A percentile compares a stretch with the other conserved stretches of the same genome.
Evolutionary conservation across 2,329 filamentous ascomycete genomes (phyloP).

Genomic region (Torrubiellomyces zombiae): DNA sequence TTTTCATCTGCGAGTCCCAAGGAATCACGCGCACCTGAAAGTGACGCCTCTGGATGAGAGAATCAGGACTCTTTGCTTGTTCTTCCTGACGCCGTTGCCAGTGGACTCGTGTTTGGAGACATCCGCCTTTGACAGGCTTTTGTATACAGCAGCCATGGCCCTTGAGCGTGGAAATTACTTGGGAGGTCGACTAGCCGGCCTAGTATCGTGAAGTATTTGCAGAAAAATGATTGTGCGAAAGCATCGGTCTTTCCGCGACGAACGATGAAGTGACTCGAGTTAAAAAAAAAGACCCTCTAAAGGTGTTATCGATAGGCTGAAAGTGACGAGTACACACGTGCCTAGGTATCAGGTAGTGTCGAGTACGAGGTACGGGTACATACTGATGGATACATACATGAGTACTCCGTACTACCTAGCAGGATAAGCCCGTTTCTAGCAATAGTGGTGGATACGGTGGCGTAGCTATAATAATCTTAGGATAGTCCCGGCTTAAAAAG

Average conservation of each 20-base stretch:
- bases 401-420: too few species aligned
- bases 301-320: too few species aligned
- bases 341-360: too few species aligned
- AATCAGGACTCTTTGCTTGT: conserved; percentile 68
- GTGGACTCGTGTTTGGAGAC: conserved; percentile 31
- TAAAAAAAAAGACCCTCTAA: too few species aligned
- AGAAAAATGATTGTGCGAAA: background rate
- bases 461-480: too few species aligned
- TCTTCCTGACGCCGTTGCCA: conserved; percentile 37
- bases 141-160: conserved; percentile 54
- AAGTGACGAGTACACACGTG: too few species aligned
- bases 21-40: conserved; percentile 41
- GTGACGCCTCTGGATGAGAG: conserved; percentile 87
- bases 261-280: too few species aligned
- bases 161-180: background rate
- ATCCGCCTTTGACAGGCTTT: conserved; percentile 48
- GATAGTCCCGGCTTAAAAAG: too few species aligned
- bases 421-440: too few species aligned
- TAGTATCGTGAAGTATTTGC: conserved; percentile 1
- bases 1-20: background rate
- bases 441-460: too few species aligned
- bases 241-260: background rate
- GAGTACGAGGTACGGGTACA: too few species aligned
- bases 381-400: too few species aligned
- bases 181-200: background rate